Evolutionary conservation across 345 rosid genomes (phyloP), one percentile per base, ranked within the genome.

Genomic region (Lepidium didymum): DNA sequence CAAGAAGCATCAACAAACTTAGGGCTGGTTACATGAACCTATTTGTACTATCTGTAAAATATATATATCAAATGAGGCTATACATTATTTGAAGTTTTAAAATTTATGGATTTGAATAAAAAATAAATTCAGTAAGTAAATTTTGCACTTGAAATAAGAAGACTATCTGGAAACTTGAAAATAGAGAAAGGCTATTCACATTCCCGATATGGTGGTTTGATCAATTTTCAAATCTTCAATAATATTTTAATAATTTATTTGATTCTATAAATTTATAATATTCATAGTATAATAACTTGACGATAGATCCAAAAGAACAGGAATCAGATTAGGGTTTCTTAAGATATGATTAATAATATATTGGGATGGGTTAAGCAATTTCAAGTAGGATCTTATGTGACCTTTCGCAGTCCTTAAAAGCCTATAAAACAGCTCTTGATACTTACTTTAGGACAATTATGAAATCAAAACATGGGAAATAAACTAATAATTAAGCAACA

Each of bases 391-490:
- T 56, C 44, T 64, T 25, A 50, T 42, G 72, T 60, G 73, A 52
- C 73, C 73, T 67, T 74, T 74, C 51, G 31, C 14, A 34, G 52
- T 35, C 43, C 53, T 34, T 34, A 67, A 59, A 67, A 53, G 77
- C 50, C 73, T 66, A 3, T 25, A 0, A 59, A 59, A 60, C 43
- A 67, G 68, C 73, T 59, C 68, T 67, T 74, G 62, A 67, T 44
- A 53, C 68, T 16, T 38, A 38, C 70, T 47, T 55, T 46, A 56
- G 67, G 74, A 41, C 67, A 42, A 37, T 2, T 57, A 46, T 47
- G 50, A 54, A 9, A 55, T 38, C 40, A 59, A 38, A 68, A 45
- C 69, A 60, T 45, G 29, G 51, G 51, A 21, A 50, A 59, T 52
- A 33, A 3, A 52, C 46, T 37, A 15, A 54, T 18, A 52, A 8